Evolutionary conservation across 306 rosid species (phyloP).

Genomic region (Casuarina equisetifolia): DNA sequence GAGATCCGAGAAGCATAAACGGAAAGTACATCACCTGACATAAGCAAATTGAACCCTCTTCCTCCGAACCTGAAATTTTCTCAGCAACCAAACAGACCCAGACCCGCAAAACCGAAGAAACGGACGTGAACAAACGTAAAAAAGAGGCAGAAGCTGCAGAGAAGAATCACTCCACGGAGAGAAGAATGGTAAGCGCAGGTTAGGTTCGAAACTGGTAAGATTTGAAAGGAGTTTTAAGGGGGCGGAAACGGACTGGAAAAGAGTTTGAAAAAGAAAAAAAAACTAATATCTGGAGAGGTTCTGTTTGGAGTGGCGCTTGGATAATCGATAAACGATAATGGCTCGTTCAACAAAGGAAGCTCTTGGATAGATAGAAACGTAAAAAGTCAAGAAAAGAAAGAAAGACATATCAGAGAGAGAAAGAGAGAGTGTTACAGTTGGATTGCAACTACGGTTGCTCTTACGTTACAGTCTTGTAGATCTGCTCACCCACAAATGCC

Average conservation of each 20-base stretch:
- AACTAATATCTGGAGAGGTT: slow-evolving; percentile 28
- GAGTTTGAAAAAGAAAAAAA: slow-evolving; percentile 1
- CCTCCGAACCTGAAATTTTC: slow-evolving; percentile 33
- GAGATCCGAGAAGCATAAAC: slow-evolving; percentile 21
- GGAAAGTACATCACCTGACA: slow-evolving; percentile 1
- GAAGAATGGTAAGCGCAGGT: slow-evolving; percentile 27
- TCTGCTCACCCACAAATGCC: slow-evolving; percentile 11
- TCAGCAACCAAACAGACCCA: slow-evolving; percentile 39
- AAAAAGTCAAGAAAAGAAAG: slow-evolving; percentile 47
- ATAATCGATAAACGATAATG: slow-evolving; percentile 8
- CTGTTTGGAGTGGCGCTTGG: slow-evolving; percentile 39
- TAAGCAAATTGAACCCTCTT: slow-evolving; percentile 31
- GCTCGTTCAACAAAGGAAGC: slow-evolving; percentile 51
- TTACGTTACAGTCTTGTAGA: slow-evolving; percentile 35
- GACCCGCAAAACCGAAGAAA: neutral
- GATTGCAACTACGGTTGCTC: slow-evolving; percentile 51
- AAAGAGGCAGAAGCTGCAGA: neutral
- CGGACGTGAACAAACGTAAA: slow-evolving; percentile 14
- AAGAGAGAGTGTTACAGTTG: slow-evolving; percentile 25
- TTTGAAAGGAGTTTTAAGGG: slow-evolving; percentile 44
- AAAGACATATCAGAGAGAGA: slow-evolving; percentile 12
- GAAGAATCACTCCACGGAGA: neutral
- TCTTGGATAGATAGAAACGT: slow-evolving; percentile 33
- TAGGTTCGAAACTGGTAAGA: slow-evolving; percentile 60
- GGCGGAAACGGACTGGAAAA: slow-evolving; percentile 37